Conservation (phyloP, 495 filamentous ascomycete genomes). For the Geopyxis carbonaria region DNA sequence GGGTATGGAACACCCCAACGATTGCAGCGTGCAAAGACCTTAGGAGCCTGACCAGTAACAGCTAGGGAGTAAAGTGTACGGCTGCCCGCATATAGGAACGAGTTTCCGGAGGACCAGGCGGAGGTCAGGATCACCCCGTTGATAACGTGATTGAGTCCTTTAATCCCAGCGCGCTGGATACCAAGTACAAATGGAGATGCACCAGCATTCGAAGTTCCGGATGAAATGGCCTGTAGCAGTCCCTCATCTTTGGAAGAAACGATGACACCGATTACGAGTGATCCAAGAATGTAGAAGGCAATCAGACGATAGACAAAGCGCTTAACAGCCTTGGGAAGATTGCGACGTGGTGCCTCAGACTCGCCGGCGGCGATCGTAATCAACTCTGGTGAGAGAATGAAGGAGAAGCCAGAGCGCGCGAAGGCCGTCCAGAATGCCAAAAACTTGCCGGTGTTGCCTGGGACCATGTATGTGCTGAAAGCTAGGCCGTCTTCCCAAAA, state of each 20-base stretch:
- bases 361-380: background rate
- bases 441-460: background rate
- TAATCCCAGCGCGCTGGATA: constrained; percentile 45
- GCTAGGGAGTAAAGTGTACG: background rate
- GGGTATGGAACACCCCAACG: background rate
- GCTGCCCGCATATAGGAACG: background rate
- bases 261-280: constrained; percentile 57
- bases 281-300: constrained; percentile 52
- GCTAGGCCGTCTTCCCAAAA: background rate
- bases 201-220: constrained; percentile 29
- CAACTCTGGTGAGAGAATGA: background rate
- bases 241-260: constrained; percentile 38
- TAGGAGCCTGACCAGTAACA: background rate
- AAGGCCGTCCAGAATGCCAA: background rate
- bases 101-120: background rate
- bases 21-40: background rate
- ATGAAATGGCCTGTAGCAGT: too few species aligned
- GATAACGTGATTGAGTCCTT: constrained; percentile 51
- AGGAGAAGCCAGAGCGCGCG: background rate
- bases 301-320: constrained; percentile 40
- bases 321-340: background rate
- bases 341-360: background rate
- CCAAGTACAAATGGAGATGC: constrained; percentile 63
- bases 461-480: background rate
- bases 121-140: constrained; percentile 47